phyloP scores from a whole-genome alignment of 768 basidiomycete species.

The Tricholoma hemisulphureum region DNA sequence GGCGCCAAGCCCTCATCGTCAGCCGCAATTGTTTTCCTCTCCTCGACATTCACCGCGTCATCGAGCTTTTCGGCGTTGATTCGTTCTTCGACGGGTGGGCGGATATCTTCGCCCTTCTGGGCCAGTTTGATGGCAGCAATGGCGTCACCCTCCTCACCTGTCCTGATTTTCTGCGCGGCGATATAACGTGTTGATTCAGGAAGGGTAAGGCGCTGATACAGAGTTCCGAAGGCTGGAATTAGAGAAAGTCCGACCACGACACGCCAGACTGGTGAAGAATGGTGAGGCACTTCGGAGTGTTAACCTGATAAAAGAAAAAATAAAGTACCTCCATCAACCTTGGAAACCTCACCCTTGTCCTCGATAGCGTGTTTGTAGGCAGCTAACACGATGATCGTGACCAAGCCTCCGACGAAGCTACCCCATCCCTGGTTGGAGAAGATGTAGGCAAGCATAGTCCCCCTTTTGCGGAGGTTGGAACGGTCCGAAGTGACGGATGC shows the following conservation, averaged over 20 bases:
- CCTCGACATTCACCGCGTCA: constrained; percentile 13
- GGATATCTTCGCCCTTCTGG: constrained; percentile 27
- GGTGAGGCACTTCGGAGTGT: not conserved
- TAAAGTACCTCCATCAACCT: constrained; percentile 62
- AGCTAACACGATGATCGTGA: constrained; percentile 61
- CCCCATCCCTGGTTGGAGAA: constrained; percentile 83
- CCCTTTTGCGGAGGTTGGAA: constrained; percentile 61
- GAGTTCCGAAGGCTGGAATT: constrained; percentile 68
- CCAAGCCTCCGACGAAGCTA: constrained; percentile 58
- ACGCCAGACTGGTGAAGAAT: constrained; percentile 54
- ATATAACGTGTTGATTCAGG: constrained; percentile 63
- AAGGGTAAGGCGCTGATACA: constrained; percentile 74
- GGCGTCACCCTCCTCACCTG: constrained; percentile 23
- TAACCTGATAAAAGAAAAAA: not conserved
- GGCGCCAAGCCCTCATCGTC: constrained; percentile 14
- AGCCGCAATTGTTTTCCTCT: constrained; percentile 4
- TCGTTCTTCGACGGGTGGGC: constrained; percentile 10
- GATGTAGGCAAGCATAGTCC: constrained; percentile 73
- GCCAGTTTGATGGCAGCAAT: constrained; percentile 33
- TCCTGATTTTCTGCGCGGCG: constrained; percentile 38
- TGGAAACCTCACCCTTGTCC: constrained; percentile 51
- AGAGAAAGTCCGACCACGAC: constrained; percentile 74
- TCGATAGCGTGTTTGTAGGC: constrained; percentile 67
- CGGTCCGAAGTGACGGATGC: constrained; percentile 69
- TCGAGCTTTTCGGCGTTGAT: not conserved